These are phyloP conservation scores for Blastocystis hominis DNA, from an alignment of 352 stramenopile genomes.

Conservation along the genomic window DNA sequence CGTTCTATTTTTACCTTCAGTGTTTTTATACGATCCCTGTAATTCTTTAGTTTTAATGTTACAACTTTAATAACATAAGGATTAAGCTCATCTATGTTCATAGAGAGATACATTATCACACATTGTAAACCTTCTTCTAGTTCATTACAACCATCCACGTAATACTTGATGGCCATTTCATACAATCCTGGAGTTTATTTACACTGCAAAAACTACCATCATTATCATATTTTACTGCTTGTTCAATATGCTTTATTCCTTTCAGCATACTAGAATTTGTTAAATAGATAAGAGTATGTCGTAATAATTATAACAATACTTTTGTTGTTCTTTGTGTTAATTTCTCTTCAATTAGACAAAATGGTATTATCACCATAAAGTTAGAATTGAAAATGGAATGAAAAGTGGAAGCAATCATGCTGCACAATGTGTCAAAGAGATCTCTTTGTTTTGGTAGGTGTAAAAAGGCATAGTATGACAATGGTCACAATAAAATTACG, in stretches of 20 bases:
- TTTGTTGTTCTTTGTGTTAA: too few species aligned
- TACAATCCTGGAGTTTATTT: neutral
- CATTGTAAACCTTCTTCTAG: neutral
- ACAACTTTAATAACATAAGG: conserved; percentile 76
- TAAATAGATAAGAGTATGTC: neutral
- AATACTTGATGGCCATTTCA: neutral
- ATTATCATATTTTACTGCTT: conserved; percentile 20
- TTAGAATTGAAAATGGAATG: too few species aligned
- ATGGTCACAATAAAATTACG: too few species aligned
- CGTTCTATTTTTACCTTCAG: conserved; percentile 73
- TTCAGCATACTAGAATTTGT: neutral
- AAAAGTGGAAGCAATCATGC: too few species aligned
- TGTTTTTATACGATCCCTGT: conserved; percentile 77
- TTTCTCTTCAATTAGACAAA: too few species aligned
- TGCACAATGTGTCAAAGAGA: too few species aligned
- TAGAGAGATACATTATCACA: neutral
- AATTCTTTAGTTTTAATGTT: conserved; percentile 76
- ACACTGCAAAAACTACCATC: neutral
- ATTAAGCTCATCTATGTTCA: conserved; percentile 75
- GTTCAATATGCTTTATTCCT: neutral
- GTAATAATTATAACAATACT: too few species aligned
- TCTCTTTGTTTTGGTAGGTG: too few species aligned
- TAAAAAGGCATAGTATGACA: too few species aligned
- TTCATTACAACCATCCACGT: neutral
- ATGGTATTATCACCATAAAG: too few species aligned